These are phyloP conservation scores for Microsporum canis DNA, from an alignment of 2,329 filamentous ascomycete species.

Conservation along the genomic window DNA sequence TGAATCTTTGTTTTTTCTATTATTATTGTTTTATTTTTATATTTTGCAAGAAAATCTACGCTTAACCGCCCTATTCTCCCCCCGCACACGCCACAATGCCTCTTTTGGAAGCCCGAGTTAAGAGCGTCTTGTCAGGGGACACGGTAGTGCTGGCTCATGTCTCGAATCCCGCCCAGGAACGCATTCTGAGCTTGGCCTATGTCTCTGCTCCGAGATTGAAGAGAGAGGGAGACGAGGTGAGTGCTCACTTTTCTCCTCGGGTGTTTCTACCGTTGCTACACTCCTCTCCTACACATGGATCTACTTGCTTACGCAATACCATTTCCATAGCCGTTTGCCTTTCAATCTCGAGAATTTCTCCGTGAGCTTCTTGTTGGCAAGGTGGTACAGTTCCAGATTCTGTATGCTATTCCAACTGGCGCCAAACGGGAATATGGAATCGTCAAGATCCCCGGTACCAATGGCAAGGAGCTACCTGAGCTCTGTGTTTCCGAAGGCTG, in stretches of 20 bases:
- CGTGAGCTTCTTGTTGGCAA: constrained; percentile 77
- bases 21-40: neutral
- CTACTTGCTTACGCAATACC: neutral
- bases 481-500: constrained; percentile 77
- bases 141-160: constrained; percentile 74
- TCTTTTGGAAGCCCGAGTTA: constrained; percentile 58
- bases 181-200: constrained; percentile 80
- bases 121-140: constrained; percentile 89
- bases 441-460: constrained; percentile 64
- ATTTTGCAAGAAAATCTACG: neutral
- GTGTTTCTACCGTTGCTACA: neutral
- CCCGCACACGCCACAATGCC: constrained; percentile 19
- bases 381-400: constrained; percentile 67
- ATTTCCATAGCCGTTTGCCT: constrained; percentile 58
- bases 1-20: neutral
- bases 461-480: constrained; percentile 68
- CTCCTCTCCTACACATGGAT: neutral
- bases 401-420: constrained; percentile 74
- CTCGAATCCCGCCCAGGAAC: constrained; percentile 71
- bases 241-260: constrained; percentile 2
- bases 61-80: neutral
- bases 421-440: constrained; percentile 76
- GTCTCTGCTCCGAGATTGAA: constrained; percentile 77
- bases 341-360: constrained; percentile 88
- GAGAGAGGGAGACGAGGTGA: constrained; percentile 75